Conservation (phyloP, 2,329 filamentous ascomycete species). For the Drechslera avenae region DNA sequence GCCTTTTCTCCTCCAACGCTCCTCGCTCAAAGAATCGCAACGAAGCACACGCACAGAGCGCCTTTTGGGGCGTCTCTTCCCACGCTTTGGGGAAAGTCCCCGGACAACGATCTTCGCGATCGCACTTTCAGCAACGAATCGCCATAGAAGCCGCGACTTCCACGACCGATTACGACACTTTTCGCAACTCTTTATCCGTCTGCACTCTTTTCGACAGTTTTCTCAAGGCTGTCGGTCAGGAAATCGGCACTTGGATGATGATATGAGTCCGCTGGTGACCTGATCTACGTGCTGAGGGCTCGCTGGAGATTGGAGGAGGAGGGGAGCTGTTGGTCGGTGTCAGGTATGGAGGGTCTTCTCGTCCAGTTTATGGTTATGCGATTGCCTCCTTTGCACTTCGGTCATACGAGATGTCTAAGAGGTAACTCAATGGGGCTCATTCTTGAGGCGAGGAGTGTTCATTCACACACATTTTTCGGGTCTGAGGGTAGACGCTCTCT, state of each 20-base stretch:
- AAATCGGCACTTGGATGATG: conserved; percentile 71
- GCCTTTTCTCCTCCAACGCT: conserved; percentile 61
- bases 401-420: conserved; percentile 44
- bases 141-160: conserved; percentile 98
- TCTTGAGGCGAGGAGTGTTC: conserved; percentile 94
- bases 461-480: conserved; percentile 51
- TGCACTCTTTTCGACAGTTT: conserved; percentile 53
- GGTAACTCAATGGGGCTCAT: conserved; percentile 99
- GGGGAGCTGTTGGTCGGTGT: conserved; percentile 29
- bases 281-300: conserved; percentile 29
- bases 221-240: conserved; percentile 41
- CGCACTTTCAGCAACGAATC: conserved; percentile 91
- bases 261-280: conserved; percentile 78
- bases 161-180: conserved; percentile 51
- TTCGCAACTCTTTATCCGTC: conserved; percentile 57
- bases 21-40: conserved; percentile 99
- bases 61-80: conserved; percentile 42
- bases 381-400: conserved; percentile 66
- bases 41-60: conserved; percentile 93
- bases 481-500: conserved; percentile 49
- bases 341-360: conserved; percentile 66
- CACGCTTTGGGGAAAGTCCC: conserved; percentile 99
- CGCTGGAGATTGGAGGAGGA: conserved; percentile 40
- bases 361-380: conserved; percentile 98
- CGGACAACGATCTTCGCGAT: conserved; percentile 72